phyloP scores from a whole-genome alignment of 441 rosid genomes.

The Eruca vesicaria region DNA sequence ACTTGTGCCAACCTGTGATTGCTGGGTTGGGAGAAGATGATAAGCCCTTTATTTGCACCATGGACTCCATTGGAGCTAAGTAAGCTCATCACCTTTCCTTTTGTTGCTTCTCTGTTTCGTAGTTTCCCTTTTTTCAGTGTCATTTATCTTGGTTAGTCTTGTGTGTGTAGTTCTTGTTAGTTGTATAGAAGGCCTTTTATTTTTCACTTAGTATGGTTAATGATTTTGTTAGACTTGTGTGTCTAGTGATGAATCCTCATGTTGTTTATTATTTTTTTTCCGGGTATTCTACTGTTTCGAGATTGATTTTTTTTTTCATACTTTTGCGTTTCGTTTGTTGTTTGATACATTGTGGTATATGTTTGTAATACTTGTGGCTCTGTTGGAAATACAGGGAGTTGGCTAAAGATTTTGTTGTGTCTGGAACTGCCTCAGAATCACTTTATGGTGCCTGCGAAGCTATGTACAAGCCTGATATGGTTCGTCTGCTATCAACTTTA shows the following conservation, averaged over 20 bases:
- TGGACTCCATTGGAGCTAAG: constrained; percentile 97
- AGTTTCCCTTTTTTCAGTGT: not conserved
- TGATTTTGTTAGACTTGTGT: not conserved
- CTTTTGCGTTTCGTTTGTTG: not conserved
- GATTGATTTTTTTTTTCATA: not conserved
- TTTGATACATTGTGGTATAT: not conserved
- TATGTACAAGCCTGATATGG: constrained; percentile 92
- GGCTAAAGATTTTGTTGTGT: constrained; percentile 94
- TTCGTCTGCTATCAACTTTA: constrained; percentile 34
- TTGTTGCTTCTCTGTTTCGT: not conserved
- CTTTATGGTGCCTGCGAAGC: constrained; percentile 95
- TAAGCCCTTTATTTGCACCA: constrained; percentile 95
- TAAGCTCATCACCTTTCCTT: constrained; percentile 42
- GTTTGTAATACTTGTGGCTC: not conserved
- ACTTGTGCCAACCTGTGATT: constrained; percentile 93
- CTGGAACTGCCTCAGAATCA: constrained; percentile 93
- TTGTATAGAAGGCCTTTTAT: not conserved
- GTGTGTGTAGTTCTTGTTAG: not conserved
- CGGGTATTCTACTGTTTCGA: not conserved
- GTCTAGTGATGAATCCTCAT: not conserved
- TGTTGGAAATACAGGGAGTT: constrained; percentile 59
- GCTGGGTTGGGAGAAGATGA: constrained; percentile 90
- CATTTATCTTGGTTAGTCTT: not conserved
- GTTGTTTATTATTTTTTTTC: not conserved
- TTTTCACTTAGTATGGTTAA: not conserved